These are phyloP conservation scores for Blastocystis sp. DNA, from an alignment of 352 stramenopile species.

Conservation along the genomic window DNA sequence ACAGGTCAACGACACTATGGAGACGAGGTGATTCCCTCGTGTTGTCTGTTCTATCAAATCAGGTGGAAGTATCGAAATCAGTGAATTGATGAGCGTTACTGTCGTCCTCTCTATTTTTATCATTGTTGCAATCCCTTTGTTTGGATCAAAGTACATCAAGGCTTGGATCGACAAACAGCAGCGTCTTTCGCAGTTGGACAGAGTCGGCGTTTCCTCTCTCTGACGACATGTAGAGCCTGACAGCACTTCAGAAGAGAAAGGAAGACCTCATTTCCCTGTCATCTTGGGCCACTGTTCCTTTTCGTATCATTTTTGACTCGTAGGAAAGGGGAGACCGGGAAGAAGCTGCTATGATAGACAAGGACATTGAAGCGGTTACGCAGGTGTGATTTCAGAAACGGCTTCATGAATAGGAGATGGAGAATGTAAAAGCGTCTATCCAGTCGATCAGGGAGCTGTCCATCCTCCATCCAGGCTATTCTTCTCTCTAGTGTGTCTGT, in stretches of 20 bases:
- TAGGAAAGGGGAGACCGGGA: conserved; percentile 51
- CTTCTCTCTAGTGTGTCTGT: conserved; percentile 21
- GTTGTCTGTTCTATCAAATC: conserved; percentile 56
- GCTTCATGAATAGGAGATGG: conserved; percentile 31
- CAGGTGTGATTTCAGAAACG: background rate
- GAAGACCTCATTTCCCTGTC: conserved; percentile 61
- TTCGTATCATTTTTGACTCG: too few relatives aligned
- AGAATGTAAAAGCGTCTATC: background rate
- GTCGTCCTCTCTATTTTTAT: background rate
- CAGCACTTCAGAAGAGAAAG: conserved; percentile 26
- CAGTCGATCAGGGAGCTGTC: conserved; percentile 2
- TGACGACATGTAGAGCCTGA: conserved; percentile 12
- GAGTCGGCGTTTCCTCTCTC: background rate
- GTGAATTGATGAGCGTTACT: background rate
- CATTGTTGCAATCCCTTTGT: background rate
- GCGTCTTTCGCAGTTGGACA: conserved; percentile 7
- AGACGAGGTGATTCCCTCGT: conserved; percentile 27
- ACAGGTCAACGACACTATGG: conserved; percentile 46
- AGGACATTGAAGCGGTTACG: conserved; percentile 11
- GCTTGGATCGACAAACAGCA: conserved; percentile 33
- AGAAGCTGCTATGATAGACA: conserved; percentile 43
- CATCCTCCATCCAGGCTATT: conserved; percentile 58
- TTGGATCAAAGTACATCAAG: conserved; percentile 49
- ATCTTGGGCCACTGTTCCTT: conserved; percentile 17
- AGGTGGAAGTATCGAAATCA: background rate